Evolutionary conservation across 2,329 filamentous ascomycete genomes (phyloP), one percentile per base, ranked within the genome.

Genomic region (Beauveria brongniartii): DNA sequence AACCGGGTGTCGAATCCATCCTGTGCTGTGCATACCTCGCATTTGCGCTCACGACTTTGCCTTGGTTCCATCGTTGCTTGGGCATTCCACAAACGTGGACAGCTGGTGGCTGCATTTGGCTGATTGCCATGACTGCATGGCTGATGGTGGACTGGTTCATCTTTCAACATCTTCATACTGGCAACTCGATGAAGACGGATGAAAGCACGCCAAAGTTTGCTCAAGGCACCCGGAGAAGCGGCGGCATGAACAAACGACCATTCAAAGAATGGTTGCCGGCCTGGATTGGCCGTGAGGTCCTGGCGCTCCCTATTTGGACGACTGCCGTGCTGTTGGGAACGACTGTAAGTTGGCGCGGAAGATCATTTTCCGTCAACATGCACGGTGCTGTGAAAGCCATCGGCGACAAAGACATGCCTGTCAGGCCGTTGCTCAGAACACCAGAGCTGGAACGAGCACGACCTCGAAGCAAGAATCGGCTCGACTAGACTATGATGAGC

Each of bases 251-350:
- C 69, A 63, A 76, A 74, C 79, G 90, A 43, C 75, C 80, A 0
- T 88, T 94, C 61, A 64, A 72, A 0, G 81, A 89, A 65, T 99
- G 92, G 90, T 69, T 94, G 4, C 71, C 81, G 6, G 89, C 92
- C 0, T 99, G 95, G 94, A 67, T 96, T 0, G 91, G 89, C 0
- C 81, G 94, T 37, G 94, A 99, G 74, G 65, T 84, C 0, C 78
- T 97, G 9, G 92, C 94, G 0, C 77, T 96, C 51, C 92, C 92
- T 0, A 88, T 99, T 62, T 99, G 94, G 94, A 77, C 85, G 0
- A 92, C 88, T 84, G 94, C 94, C 1, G 90, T 97, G 22, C 84
- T 91, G 67, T 88, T 93, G n/a, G 94, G 94, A 0, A 85, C 89
- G 1, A 93, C 87, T 0, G 91, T 99, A 0, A 84, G 84, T 57